These are phyloP conservation scores for Lyophyllum semitale DNA, from an alignment of 768 basidiomycete species.

Conservation along the genomic window DNA sequence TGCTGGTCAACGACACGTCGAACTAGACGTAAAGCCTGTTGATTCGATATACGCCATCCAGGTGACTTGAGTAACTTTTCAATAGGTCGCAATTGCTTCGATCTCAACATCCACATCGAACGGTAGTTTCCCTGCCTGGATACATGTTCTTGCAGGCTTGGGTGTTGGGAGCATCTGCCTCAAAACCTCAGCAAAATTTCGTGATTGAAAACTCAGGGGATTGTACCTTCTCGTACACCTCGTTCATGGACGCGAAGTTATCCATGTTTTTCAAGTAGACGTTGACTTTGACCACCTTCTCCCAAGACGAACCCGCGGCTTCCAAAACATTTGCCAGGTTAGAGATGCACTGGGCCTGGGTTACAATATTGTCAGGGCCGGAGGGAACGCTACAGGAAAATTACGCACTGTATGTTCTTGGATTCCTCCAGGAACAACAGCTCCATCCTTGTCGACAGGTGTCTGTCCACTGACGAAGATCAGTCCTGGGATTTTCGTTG, in stretches of 20 bases:
- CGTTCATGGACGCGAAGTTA: conserved; percentile 57
- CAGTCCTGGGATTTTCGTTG: conserved; percentile 56
- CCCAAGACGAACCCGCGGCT: conserved; percentile 60
- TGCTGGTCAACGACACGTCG: too few relatives aligned
- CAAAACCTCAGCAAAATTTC: background rate
- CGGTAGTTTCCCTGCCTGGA: conserved; percentile 71
- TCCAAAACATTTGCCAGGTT: conserved; percentile 56
- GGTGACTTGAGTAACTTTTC: too few relatives aligned
- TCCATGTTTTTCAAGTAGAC: conserved; percentile 65
- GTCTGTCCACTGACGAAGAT: conserved; percentile 66
- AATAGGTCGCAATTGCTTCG: conserved; percentile 60
- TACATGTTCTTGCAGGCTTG: conserved; percentile 76
- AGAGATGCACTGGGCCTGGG: conserved; percentile 55
- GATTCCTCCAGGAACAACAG: conserved; percentile 56
- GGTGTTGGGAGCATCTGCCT: conserved; percentile 44
- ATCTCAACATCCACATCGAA: conserved; percentile 75
- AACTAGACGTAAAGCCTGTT: too few relatives aligned
- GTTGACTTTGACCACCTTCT: conserved; percentile 58
- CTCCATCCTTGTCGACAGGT: conserved; percentile 49
- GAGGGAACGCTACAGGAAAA: background rate
- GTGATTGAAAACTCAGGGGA: background rate
- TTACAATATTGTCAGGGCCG: background rate
- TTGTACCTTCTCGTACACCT: conserved; percentile 53
- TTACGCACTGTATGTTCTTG: conserved; percentile 56
- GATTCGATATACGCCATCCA: too few relatives aligned